These are phyloP conservation scores for Cocos nucifera DNA, from an alignment of 176 grass and related monocot genomes.

Conservation along the genomic window DNA sequence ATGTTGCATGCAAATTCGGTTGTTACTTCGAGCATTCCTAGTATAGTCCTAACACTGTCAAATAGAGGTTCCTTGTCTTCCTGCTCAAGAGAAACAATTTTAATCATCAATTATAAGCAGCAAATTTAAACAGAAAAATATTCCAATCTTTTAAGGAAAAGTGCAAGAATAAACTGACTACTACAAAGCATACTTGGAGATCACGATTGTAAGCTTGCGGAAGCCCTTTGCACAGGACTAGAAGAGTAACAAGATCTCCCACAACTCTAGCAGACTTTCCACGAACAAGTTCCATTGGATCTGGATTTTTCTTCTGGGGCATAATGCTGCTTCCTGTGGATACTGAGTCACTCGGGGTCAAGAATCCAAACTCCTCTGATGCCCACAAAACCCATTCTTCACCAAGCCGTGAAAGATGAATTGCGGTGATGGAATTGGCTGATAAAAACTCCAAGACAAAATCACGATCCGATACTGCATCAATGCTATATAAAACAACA, in stretches of 20 bases:
- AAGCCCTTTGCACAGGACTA: slow-evolving; percentile 86
- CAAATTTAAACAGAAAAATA: not conserved
- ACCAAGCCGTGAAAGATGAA: slow-evolving; percentile 93
- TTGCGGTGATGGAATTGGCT: slow-evolving; percentile 71
- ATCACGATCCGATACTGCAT: slow-evolving; percentile 97
- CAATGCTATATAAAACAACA: slow-evolving; percentile 45
- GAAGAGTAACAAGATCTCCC: slow-evolving; percentile 80
- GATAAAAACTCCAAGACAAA: slow-evolving; percentile 92
- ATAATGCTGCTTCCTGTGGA: slow-evolving; percentile 86
- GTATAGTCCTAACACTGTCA: slow-evolving; percentile 76
- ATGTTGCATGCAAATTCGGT: slow-evolving; percentile 87
- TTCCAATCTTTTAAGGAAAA: not conserved
- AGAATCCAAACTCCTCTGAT: slow-evolving; percentile 94
- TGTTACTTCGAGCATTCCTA: slow-evolving; percentile 95
- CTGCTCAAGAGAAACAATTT: slow-evolving; percentile 31
- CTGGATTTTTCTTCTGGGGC: slow-evolving; percentile 91
- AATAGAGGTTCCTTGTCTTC: slow-evolving; percentile 97
- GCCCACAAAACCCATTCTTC: slow-evolving; percentile 99
- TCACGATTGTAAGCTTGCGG: slow-evolving; percentile 93
- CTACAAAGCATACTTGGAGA: slow-evolving; percentile 48
- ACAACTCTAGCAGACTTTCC: slow-evolving; percentile 93
- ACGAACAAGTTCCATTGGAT: slow-evolving; percentile 93
- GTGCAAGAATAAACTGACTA: not conserved
- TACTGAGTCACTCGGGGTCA: slow-evolving; percentile 64
- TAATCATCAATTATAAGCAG: slow-evolving; percentile 17